These are phyloP conservation scores for Clitocybe nebularis DNA, from an alignment of 1,284 basidiomycete genomes.

Conservation along the genomic window DNA sequence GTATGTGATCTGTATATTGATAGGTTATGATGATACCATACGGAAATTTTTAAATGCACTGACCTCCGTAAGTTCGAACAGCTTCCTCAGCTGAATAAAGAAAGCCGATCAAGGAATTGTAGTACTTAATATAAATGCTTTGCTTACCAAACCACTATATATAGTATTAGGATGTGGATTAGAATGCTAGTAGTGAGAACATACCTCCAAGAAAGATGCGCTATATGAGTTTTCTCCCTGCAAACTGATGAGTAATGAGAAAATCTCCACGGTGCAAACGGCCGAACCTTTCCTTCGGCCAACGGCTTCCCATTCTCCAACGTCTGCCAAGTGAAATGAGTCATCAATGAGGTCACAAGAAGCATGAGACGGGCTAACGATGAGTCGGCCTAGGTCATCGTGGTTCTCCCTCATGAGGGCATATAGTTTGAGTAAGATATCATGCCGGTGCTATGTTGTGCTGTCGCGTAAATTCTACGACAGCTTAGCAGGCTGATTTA, in stretches of 20 bases:
- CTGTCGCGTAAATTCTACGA: not conserved
- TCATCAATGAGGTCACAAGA: conserved; percentile 20
- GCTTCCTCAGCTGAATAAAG: conserved; percentile 88
- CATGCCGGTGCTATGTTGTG: conserved; percentile 61
- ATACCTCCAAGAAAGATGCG: conserved; percentile 81
- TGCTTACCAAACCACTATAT: conserved; percentile 74
- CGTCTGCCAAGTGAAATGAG: conserved; percentile 46
- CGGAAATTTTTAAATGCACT: conserved; percentile 15
- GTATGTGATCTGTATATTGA: conserved; percentile 66
- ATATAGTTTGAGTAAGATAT: conserved; percentile 73
- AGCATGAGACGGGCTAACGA: conserved; percentile 47
- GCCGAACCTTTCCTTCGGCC: conserved; percentile 66
- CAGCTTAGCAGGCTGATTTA: too few relatives aligned
- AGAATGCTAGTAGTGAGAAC: conserved; percentile 17
- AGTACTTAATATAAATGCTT: not conserved
- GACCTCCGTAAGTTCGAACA: conserved; percentile 78
- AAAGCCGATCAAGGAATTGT: conserved; percentile 4
- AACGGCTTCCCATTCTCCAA: conserved; percentile 92
- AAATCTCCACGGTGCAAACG: not conserved
- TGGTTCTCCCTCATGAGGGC: conserved; percentile 72
- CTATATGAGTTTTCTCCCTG: conserved; percentile 80
- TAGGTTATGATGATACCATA: not conserved
- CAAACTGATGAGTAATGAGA: conserved; percentile 4
- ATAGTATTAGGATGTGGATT: not conserved
- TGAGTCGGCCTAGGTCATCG: conserved; percentile 80